These are phyloP conservation scores for Aspergillus arachidicola DNA, from an alignment of 2,329 filamentous ascomycete species.

Conservation along the genomic window DNA sequence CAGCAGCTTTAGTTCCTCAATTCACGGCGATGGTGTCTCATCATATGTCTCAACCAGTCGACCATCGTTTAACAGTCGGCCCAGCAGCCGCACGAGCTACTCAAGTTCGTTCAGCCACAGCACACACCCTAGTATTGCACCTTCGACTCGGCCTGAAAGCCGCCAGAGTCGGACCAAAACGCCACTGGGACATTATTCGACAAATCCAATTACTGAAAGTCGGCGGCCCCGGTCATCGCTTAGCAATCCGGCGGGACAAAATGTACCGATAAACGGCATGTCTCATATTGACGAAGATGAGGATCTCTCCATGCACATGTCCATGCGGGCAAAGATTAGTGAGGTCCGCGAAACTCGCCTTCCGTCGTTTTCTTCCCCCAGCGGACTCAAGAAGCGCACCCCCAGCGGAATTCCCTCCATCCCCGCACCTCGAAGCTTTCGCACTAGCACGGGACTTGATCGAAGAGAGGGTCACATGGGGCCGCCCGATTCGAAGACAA, in stretches of 20 bases:
- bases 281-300: constrained; percentile 58
- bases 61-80: constrained; percentile 64
- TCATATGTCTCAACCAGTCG: constrained; percentile 38
- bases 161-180: constrained; percentile 67
- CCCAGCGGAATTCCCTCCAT: constrained; percentile 50
- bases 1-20: constrained; percentile 44
- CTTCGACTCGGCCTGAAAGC: constrained; percentile 63
- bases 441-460: constrained; percentile 40
- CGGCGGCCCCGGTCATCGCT: constrained; percentile 72
- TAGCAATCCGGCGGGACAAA: constrained; percentile 59
- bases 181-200: constrained; percentile 60
- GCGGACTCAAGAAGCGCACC: constrained; percentile 53
- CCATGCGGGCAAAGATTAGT: constrained; percentile 27
- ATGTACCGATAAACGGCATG: constrained; percentile 59
- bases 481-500: constrained; percentile 49
- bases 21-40: constrained; percentile 39
- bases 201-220: constrained; percentile 50
- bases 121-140: constrained; percentile 38
- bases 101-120: constrained; percentile 48
- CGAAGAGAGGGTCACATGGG: constrained; percentile 49
- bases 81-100: constrained; percentile 72
- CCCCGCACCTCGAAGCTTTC: constrained; percentile 42
- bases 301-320: constrained; percentile 48
- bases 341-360: constrained; percentile 35
- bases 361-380: constrained; percentile 55